Conservation (phyloP, 2,329 filamentous ascomycete genomes). For the Diaporthe amygdali region DNA sequence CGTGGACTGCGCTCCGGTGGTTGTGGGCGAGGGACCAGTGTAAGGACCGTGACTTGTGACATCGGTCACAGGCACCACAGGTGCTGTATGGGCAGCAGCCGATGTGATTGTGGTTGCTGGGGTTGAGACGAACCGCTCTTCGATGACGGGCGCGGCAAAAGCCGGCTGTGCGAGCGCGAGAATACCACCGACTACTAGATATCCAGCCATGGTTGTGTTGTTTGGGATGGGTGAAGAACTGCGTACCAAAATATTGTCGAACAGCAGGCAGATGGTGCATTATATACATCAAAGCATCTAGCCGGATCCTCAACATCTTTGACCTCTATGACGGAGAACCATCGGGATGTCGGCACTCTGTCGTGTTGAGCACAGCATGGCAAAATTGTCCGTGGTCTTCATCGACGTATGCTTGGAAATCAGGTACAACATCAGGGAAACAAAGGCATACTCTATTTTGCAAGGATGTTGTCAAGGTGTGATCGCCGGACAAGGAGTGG, state of each 20-base stretch:
- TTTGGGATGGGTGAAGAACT: not conserved
- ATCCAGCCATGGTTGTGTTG: slow-evolving; percentile 14
- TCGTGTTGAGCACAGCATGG: not conserved
- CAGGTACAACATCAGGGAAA: not conserved
- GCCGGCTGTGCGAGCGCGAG: slow-evolving; percentile 27
- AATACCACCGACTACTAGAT: slow-evolving; percentile 23
- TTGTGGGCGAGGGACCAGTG: slow-evolving; percentile 66
- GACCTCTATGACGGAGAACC: not conserved
- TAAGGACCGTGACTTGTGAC: slow-evolving; percentile 73
- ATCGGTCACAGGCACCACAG: slow-evolving; percentile 50
- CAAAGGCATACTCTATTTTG: not conserved
- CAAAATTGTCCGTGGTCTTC: not conserved
- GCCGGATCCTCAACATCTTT: not conserved
- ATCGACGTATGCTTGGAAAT: not conserved
- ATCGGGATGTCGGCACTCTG: not conserved
- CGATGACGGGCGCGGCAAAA: slow-evolving; percentile 35
- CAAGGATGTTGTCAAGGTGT: not conserved
- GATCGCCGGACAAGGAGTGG: not conserved
- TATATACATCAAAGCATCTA: not conserved
- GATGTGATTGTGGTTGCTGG: slow-evolving; percentile 42
- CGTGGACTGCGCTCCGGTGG: slow-evolving; percentile 71
- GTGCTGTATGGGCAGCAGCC: slow-evolving; percentile 31
- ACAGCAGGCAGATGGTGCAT: not conserved
- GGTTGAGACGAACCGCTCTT: slow-evolving; percentile 34
- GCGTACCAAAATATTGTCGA: rapidly evolving